A percentile compares a stretch with the other conserved stretches of the same genome.
phyloP scores from a whole-genome alignment of 2,329 filamentous ascomycete species.

The Alternaria sp. region DNA sequence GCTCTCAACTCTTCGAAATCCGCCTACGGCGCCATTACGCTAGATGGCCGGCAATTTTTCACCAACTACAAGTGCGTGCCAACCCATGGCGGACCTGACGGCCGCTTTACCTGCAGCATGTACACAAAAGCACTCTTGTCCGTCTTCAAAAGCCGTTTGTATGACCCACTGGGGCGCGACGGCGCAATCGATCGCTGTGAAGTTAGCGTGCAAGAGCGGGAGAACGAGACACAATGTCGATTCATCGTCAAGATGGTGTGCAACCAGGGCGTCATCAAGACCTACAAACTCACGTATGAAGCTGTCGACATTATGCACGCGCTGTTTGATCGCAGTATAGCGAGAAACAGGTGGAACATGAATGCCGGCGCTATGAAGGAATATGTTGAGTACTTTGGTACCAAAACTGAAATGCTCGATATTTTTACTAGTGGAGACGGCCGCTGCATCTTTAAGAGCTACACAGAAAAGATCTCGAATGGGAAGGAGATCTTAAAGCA shows the following conservation, averaged over 20 bases:
- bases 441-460: conserved; percentile 78
- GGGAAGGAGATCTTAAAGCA: conserved; percentile 80
- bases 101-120: conserved; percentile 75
- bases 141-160: conserved; percentile 73
- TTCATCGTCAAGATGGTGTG: conserved; percentile 78
- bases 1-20: conserved; percentile 83
- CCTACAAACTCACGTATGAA: conserved; percentile 79
- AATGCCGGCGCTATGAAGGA: conserved; percentile 75
- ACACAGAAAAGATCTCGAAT: conserved; percentile 79
- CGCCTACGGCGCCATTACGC: conserved; percentile 76
- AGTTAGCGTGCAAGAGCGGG: conserved; percentile 75
- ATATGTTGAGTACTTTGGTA: conserved; percentile 81
- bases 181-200: conserved; percentile 78
- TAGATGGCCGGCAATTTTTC: conserved; percentile 75
- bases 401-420: conserved; percentile 81
- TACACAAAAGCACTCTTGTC: conserved; percentile 75
- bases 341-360: conserved; percentile 75
- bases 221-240: conserved; percentile 72
- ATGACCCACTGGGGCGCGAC: conserved; percentile 71
- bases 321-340: conserved; percentile 72
- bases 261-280: conserved; percentile 79
- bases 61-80: conserved; percentile 72
- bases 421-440: conserved; percentile 73
- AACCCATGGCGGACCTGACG: conserved; percentile 44
- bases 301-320: conserved; percentile 77